phyloP scores from a whole-genome alignment of 768 basidiomycete species.

The Mycena chlorophos region DNA sequence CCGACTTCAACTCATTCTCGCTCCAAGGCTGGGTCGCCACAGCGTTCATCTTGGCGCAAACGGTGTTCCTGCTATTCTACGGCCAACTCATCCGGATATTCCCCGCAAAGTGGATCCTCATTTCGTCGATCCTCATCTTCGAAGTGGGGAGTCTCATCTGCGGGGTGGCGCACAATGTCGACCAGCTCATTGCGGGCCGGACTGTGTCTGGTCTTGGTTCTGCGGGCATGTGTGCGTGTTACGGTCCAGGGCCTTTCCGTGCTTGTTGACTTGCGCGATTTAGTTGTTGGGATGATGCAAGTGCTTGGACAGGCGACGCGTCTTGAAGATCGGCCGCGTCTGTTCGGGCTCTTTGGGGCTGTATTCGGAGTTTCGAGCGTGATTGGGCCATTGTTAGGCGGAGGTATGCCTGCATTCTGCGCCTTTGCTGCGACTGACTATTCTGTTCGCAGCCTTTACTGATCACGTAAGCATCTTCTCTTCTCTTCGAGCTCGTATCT shows the following conservation, averaged over 20 bases:
- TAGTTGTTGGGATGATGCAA: constrained; percentile 11
- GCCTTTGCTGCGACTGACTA: no score
- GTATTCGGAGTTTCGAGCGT: constrained; percentile 35
- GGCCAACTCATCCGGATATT: constrained; percentile 10
- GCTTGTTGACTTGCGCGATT: no score
- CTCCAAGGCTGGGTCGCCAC: constrained; percentile 15
- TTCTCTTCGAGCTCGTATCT: constrained; percentile 8
- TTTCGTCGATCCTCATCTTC: constrained; percentile 30
- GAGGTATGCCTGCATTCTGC: no score
- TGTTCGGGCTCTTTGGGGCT: constrained; percentile 12
- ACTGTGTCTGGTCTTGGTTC: constrained; percentile 12
- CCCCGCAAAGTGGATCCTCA: constrained; percentile 18
- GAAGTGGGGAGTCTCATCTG: constrained; percentile 45
- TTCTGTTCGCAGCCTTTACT: constrained; percentile 30
- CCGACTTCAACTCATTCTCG: constrained; percentile 10
- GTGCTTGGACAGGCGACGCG: constrained; percentile 21
- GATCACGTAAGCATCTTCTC: constrained; percentile 17
- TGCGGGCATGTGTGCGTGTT: constrained; percentile 10
- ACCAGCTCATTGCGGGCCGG: constrained; percentile 39
- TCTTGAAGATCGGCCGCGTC: constrained; percentile 30
- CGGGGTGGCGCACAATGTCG: constrained; percentile 30
- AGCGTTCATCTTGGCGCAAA: constrained; percentile 28
- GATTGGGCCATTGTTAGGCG: constrained; percentile 30
- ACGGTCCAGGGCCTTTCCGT: background rate
- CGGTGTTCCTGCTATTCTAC: constrained; percentile 17